Evolutionary conservation across 805 yeast species (phyloP).

Genomic region (Ogataea ramenticola): DNA sequence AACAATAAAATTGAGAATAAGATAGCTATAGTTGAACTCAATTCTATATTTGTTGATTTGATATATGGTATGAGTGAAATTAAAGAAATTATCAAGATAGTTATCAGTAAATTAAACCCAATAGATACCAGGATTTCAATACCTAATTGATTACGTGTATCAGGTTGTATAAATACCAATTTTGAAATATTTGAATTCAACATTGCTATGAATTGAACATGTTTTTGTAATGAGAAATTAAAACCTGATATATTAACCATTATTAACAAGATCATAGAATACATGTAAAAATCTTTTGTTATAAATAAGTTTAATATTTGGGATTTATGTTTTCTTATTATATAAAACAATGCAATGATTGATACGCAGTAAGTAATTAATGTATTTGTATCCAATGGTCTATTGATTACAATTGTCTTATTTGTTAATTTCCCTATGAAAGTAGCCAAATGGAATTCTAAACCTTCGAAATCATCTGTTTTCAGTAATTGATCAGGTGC

Average conservation of each 20-base stretch:
- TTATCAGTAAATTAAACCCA: slow-evolving; percentile 41
- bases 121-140: slow-evolving; percentile 52
- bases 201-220: slow-evolving; percentile 55
- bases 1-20: slow-evolving; percentile 27
- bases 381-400: slow-evolving; percentile 33
- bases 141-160: slow-evolving; percentile 63
- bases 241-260: slow-evolving; percentile 51
- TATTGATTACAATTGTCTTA: slow-evolving; percentile 34
- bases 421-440: slow-evolving; percentile 42
- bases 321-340: slow-evolving; percentile 43
- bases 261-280: slow-evolving; percentile 32
- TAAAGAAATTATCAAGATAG: slow-evolving; percentile 31
- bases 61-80: slow-evolving; percentile 14
- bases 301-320: slow-evolving; percentile 7
- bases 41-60: neutral
- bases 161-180: slow-evolving; percentile 52
- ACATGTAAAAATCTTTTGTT: slow-evolving; percentile 7
- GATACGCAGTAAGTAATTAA: slow-evolving; percentile 39
- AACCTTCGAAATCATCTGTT: slow-evolving; percentile 22
- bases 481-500: slow-evolving; percentile 12
- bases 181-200: slow-evolving; percentile 39
- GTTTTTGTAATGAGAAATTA: slow-evolving; percentile 53
- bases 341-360: slow-evolving; percentile 37
- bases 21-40: slow-evolving; percentile 8
- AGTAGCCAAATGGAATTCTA: slow-evolving; percentile 42